Base-by-base conservation (phyloP, 1,284 basidiomycete genomes). In the Trichosporon ovoides region DNA sequence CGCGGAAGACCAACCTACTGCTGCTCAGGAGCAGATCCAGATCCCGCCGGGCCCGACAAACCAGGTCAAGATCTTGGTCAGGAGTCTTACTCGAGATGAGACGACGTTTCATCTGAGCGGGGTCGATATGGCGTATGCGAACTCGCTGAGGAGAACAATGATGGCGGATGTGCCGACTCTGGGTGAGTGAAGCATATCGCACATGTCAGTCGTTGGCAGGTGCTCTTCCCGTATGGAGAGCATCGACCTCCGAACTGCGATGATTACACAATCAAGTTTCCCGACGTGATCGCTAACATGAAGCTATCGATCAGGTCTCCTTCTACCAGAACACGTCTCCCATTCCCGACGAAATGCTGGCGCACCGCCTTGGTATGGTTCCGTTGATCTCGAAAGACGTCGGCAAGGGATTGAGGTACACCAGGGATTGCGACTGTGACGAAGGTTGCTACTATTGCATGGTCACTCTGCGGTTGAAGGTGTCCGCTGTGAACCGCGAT, bases 291-390 rank as follows among this genome's bases (percentile, higher is more conserved):
- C n/a, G 24, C 43, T 48, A 9, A 48, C 43, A 24, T n/a, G 0
- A 66, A 91, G 95, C 94, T 24, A 98, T 99, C 68, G 96, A 98
- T 80, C 87, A 95, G 79, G 95, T 98, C 3, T 90, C 95, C 74
- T 88, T 98, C 66, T 83, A 88, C 63, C 84, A 84, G 58, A 99
- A 99, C 75, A 95, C 92, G 9, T 87, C 89, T 0, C 94, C 98
- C 3, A 79, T 99, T 34, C 90, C 95, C 1, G 96, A 99, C 78
- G 96, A 99, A 79, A 96, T 96, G 80, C 87, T 99, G 61, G 91
- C 93, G 0, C 96, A 99, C 77, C 85, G 96, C 46, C 81, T 99
- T 22, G 96, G 96, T 20, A 87, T 98, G 84, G 83, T 99, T 20
- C 96, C 96, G 7, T 80, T 99, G 19, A 81, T 89, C 50, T 95